phyloP scores from a whole-genome alignment of 805 yeast species.

The Metschnikowia cerradonensis region DNA sequence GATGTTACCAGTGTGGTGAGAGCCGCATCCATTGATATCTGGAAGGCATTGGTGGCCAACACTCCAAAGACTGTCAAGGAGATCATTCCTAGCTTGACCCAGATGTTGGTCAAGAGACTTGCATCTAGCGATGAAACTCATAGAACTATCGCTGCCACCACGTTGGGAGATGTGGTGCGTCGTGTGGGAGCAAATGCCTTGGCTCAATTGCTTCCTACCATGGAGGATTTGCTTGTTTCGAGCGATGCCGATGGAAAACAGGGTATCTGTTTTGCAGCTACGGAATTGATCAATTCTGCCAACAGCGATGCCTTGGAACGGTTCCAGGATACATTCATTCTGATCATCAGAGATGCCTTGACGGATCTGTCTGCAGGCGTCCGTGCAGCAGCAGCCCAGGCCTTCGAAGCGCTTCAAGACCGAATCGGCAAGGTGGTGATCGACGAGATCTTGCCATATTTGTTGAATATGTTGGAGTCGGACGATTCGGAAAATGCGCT shows the following conservation, averaged over 20 bases:
- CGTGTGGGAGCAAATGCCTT: constrained; percentile 89
- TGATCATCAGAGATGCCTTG: constrained; percentile 72
- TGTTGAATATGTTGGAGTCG: constrained; percentile 64
- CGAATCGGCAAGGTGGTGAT: constrained; percentile 79
- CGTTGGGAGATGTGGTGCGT: constrained; percentile 91
- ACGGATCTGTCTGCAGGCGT: constrained; percentile 70
- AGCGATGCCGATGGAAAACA: constrained; percentile 81
- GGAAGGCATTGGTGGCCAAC: constrained; percentile 95
- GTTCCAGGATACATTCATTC: constrained; percentile 66
- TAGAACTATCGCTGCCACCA: constrained; percentile 85
- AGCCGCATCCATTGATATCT: constrained; percentile 83
- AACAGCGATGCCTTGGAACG: constrained; percentile 54
- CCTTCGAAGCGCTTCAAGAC: constrained; percentile 84
- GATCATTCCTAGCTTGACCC: constrained; percentile 78
- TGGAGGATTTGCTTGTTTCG: constrained; percentile 59
- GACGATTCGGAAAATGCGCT: constrained; percentile 69
- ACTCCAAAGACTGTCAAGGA: constrained; percentile 94
- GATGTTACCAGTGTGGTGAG: constrained; percentile 87
- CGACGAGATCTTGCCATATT: constrained; percentile 82
- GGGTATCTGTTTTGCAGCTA: constrained; percentile 93
- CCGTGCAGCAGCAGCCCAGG: constrained; percentile 86
- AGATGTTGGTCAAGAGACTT: constrained; percentile 72
- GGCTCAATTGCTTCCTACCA: constrained; percentile 77
- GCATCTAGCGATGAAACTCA: constrained; percentile 78
- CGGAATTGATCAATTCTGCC: constrained; percentile 78